Conservation (phyloP, 495 filamentous ascomycete species). For the Penicillium pancosmium region DNA sequence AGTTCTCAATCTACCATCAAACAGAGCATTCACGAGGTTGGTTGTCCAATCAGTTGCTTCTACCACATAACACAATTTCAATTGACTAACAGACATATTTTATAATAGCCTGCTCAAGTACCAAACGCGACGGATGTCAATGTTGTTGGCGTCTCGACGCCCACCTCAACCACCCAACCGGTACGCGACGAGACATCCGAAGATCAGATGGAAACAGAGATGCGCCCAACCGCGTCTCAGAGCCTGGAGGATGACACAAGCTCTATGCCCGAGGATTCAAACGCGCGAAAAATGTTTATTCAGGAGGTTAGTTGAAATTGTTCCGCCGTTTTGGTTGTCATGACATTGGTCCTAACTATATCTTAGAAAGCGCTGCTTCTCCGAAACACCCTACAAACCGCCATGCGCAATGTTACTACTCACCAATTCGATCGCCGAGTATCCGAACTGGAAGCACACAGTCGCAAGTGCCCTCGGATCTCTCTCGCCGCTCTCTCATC, state of each 20-base stretch:
- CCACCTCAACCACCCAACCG: constrained; percentile 20
- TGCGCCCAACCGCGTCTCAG: constrained; percentile 12
- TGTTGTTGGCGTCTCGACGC: constrained; percentile 9
- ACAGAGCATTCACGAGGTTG: constrained; percentile 29
- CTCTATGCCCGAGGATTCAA: constrained; percentile 37
- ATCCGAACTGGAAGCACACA: constrained; percentile 48
- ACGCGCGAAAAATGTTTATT: constrained; percentile 47
- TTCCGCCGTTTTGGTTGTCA: neutral
- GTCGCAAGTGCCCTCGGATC: constrained; percentile 43
- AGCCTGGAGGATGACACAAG: constrained; percentile 16
- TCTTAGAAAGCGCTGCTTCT: constrained; percentile 48
- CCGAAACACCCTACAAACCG: constrained; percentile 45
- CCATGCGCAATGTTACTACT: constrained; percentile 46
- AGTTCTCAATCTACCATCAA: constrained; percentile 17
- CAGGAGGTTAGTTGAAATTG: constrained; percentile 39
- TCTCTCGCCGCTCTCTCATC: constrained; percentile 29
- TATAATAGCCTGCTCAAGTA: constrained; percentile 19
- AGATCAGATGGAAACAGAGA: constrained; percentile 18
- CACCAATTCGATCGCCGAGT: constrained; percentile 49
- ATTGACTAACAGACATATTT: constrained; percentile 16
- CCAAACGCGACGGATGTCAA: constrained; percentile 24
- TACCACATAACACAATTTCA: neutral
- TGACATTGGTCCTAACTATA: constrained; percentile 7
- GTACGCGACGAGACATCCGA: constrained; percentile 23
- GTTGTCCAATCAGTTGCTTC: constrained; percentile 2